These are phyloP conservation scores for Neopestalotiopsis sp. DNA, from an alignment of 2,329 filamentous ascomycete species.

Conservation along the genomic window DNA sequence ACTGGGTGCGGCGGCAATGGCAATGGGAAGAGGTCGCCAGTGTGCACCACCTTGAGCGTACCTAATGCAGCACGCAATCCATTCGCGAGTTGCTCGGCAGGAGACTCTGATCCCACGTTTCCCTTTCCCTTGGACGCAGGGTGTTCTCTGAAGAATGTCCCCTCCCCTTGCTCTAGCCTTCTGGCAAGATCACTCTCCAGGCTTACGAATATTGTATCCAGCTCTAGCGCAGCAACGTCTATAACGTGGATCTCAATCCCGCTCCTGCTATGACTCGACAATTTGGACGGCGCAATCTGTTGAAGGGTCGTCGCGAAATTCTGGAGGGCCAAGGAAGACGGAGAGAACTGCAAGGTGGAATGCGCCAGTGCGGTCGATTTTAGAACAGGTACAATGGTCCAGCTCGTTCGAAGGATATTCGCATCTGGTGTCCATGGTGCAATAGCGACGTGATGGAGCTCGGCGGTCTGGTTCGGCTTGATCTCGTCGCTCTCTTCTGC, in stretches of 20 bases:
- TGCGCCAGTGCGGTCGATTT: slow-evolving; percentile 69
- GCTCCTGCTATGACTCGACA: slow-evolving; percentile 73
- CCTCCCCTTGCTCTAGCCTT: slow-evolving; percentile 82
- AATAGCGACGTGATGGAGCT: slow-evolving; percentile 70
- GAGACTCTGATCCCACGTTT: slow-evolving; percentile 35
- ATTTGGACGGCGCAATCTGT: slow-evolving; percentile 76
- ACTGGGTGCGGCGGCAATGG: slow-evolving; percentile 84
- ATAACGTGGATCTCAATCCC: slow-evolving; percentile 85
- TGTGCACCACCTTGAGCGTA: slow-evolving; percentile 77
- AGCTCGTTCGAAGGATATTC: slow-evolving; percentile 67
- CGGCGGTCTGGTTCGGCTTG: slow-evolving; percentile 38
- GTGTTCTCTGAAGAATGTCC: slow-evolving; percentile 76
- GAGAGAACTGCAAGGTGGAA: slow-evolving; percentile 81
- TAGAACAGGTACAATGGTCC: slow-evolving; percentile 84
- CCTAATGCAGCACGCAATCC: slow-evolving; percentile 78
- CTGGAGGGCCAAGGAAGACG: slow-evolving; percentile 75
- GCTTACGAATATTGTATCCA: slow-evolving; percentile 87
- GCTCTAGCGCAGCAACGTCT: slow-evolving; percentile 77
- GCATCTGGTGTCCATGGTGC: slow-evolving; percentile 72
- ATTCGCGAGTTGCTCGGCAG: slow-evolving; percentile 65
- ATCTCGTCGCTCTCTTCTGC: slow-evolving; percentile 35
- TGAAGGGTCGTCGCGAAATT: slow-evolving; percentile 78
- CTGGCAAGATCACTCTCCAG: slow-evolving; percentile 82
- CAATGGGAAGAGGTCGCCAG: slow-evolving; percentile 79
- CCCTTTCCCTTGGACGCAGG: slow-evolving; percentile 42